A percentile compares a stretch with the other conserved stretches of the same genome.
Conservation (phyloP, 2,329 filamentous ascomycete genomes). For the Simplicillium aogashimaense region DNA sequence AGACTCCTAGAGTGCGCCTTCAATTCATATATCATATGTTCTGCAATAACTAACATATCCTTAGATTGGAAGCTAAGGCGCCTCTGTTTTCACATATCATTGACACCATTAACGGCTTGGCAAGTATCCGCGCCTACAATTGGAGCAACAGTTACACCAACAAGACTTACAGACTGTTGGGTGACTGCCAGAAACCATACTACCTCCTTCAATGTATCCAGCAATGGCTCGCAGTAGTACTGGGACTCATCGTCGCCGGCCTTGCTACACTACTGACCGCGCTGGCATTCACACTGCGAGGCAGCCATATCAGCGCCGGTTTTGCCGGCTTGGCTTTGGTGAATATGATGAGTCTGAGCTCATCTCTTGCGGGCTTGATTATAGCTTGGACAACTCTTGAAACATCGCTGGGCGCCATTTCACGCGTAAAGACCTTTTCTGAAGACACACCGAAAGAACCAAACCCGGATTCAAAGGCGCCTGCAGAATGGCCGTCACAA, state of each 20-base stretch:
- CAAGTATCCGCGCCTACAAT: slow-evolving; percentile 39
- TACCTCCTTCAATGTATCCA: slow-evolving; percentile 44
- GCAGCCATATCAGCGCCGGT: slow-evolving; percentile 2
- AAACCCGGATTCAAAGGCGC: slow-evolving; percentile 1
- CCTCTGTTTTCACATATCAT: slow-evolving; percentile 22
- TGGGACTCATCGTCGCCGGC: slow-evolving; percentile 33
- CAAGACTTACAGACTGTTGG: slow-evolving; percentile 33
- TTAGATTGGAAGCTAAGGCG: slow-evolving; percentile 19
- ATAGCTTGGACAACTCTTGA: slow-evolving; percentile 15
- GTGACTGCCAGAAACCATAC: slow-evolving; percentile 40
- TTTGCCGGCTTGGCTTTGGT: slow-evolving; percentile 10
- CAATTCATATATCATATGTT: background rate
- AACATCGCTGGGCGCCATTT: slow-evolving; percentile 10
- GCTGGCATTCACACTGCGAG: slow-evolving; percentile 21
- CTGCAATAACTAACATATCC: slow-evolving; percentile 1
- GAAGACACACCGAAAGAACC: slow-evolving; percentile 4
- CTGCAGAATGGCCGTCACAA: slow-evolving; percentile 3
- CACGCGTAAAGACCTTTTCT: slow-evolving; percentile 3
- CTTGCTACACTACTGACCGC: slow-evolving; percentile 32
- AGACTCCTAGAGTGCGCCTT: slow-evolving; percentile 6
- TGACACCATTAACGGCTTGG: slow-evolving; percentile 32
- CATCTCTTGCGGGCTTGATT: slow-evolving; percentile 15
- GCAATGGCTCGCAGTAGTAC: slow-evolving; percentile 37
- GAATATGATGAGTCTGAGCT: slow-evolving; percentile 15
- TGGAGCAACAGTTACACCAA: slow-evolving; percentile 33